Percentiles rank a stretch among this genome's conserved stretches.
These are phyloP conservation scores for Pseudomonodictys pantanalensis DNA, from an alignment of 495 filamentous ascomycete species.

Conservation along the genomic window DNA sequence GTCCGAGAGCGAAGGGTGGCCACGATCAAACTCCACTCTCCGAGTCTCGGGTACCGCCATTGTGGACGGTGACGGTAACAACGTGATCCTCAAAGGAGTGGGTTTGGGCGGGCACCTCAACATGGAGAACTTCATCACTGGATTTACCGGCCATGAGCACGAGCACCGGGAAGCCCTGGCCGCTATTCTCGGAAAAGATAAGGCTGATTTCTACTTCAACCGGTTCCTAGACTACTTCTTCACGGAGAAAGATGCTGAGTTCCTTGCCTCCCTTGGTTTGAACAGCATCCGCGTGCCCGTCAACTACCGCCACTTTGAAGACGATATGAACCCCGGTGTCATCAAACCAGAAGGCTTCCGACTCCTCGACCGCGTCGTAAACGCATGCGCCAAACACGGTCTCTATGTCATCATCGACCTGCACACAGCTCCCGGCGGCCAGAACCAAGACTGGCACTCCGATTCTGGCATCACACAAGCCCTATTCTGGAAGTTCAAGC, in stretches of 20 bases:
- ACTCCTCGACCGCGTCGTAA: constrained; percentile 46
- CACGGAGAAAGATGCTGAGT: constrained; percentile 58
- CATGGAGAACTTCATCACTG: constrained; percentile 3
- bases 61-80: not conserved
- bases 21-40: not conserved
- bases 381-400: constrained; percentile 54
- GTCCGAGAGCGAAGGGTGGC: not conserved
- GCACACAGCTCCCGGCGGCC: constrained; percentile 62
- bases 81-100: not conserved
- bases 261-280: constrained; percentile 55
- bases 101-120: not conserved
- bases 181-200: constrained; percentile 51
- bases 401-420: constrained; percentile 64
- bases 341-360: constrained; percentile 48
- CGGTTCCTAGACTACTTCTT: constrained; percentile 60
- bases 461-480: constrained; percentile 55
- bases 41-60: not conserved
- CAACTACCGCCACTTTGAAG: constrained; percentile 64
- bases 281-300: constrained; percentile 65
- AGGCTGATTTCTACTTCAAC: constrained; percentile 51
- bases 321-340: constrained; percentile 60
- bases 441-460: constrained; percentile 65
- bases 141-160: constrained; percentile 57
- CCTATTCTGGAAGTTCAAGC: constrained; percentile 62
- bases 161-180: constrained; percentile 57